Evolutionary conservation across 192 early-diverging fungal species (phyloP), one percentile per base, ranked within the genome.

Genomic region (Gaertneriomyces sp.): DNA sequence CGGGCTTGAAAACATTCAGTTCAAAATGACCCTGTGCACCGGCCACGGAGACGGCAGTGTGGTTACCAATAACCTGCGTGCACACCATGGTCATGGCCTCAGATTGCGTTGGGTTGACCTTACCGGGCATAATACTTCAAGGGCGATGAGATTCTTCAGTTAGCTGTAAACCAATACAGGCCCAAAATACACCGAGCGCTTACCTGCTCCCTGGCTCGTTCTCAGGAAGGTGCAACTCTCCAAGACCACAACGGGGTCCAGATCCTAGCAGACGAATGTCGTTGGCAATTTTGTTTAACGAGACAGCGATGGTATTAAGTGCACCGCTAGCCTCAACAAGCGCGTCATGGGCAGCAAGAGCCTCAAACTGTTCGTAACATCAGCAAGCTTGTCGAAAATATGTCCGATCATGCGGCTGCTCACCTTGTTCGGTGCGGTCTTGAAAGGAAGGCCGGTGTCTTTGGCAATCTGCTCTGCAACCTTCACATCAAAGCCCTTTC

Each of bases 31-130:
- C 95, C 75, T 97, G 93, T 46, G 93, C 88, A 6, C 94, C 95
- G 61, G 91, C 91, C 71, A 97, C 74, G 20, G 92, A 85, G 60
- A 99, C 88, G 38, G 95, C 86, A 43, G 90, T 91, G 81, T 98
- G 86, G 89, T 99, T 99, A 71, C 97, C 97, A 84, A 99, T 95
- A 49, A 99, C 93, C 74, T 98, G 96, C 41, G 94, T 89, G 76
- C 94, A 95, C 43, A 98, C 92, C 96, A 99, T 99, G 25, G 96
- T 99, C 88, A 99, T 87, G 58, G 97, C 95, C 79, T 99, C 95
- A 82, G 91, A 95, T 80, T 99, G 97, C 14, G 97, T 99, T 49
- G 97, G 97, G 81, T 99, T 99, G 60, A 99, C 93, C 87, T 98
- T 33, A 33, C 25, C 25, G 25, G 25, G 25, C 25, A 33, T 33